Base-by-base conservation (phyloP, 257 asterid genomes). In the Apocynum venetum region DNA sequence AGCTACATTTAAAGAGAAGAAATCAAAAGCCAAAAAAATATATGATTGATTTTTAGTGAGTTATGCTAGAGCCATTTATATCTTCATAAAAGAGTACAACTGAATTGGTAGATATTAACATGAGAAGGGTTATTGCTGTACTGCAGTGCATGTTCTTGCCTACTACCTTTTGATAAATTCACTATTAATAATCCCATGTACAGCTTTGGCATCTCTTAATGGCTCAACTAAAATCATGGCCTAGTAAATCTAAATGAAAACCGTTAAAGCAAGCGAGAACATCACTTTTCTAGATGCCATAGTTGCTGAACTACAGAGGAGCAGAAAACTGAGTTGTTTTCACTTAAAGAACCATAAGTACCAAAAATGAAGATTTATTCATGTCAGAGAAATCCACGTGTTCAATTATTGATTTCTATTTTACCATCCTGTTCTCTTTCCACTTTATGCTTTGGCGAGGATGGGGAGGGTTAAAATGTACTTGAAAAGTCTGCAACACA, bases 151-250 rank as follows among this genome's bases (percentile, higher is more conserved):
- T 40, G 47, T 68, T 56, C 60, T 69, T 36, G 81, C 61, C 59
- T 19, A 53, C 43, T 35, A 56, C 2, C 63, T 56, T 17, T 71
- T 78, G 46, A 46, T 71, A 71, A 38, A 71, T 25, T 60, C 59
- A 4, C 57, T 41, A 3, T 65, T 31, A 13, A 2, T 61, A 25
- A 63, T 38, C 43, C 56, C 56, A 43, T 51, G 20, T 13, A 35
- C 13, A 38, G 40, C 38, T 36, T 51, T 63, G 78, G 31, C 38
- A 73, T 4, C 41, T n/a, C 49, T 10, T 52, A 73, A 73, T 79
- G 67, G 35, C 82, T 40, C 51, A 73, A 65, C 78, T 51, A 72
- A 78, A 76, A 73, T 7, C 52, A 2, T 72, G 59, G 77, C 59
- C 74, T 56, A 78, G 67, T 40, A 51, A 49, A 60, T 41, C 68